Conservation (phyloP, 371 early-diverging fungal genomes). For the Apophysomyces elegans region DNA sequence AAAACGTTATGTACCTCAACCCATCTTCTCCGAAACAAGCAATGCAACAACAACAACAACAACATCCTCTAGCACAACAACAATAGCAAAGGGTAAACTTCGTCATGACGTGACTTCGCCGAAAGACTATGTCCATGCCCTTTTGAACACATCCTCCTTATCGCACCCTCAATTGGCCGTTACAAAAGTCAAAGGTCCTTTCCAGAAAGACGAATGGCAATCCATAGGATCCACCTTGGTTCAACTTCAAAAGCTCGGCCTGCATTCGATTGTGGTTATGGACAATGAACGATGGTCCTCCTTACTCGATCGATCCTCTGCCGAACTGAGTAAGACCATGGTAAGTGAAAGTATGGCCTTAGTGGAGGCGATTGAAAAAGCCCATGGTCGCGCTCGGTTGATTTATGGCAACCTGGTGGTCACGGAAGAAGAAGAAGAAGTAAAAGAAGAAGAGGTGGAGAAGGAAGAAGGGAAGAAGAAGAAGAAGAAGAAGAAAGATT, state of each 20-base stretch:
- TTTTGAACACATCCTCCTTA: slow-evolving; percentile 40
- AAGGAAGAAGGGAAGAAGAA: too few species aligned
- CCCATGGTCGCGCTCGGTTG: slow-evolving; percentile 78
- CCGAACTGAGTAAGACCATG: slow-evolving; percentile 48
- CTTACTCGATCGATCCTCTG: too few species aligned
- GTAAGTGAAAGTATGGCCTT: slow-evolving; percentile 63
- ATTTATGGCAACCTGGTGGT: slow-evolving; percentile 43
- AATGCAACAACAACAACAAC: neutral
- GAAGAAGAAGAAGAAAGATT: slow-evolving; percentile 12
- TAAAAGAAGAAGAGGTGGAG: too few species aligned
- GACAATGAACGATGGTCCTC: slow-evolving; percentile 57
- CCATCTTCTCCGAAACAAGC: slow-evolving; percentile 22
- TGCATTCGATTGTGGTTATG: slow-evolving; percentile 73
- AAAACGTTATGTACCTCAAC: slow-evolving; percentile 60
- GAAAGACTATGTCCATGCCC: slow-evolving; percentile 52
- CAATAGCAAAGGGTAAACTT: slow-evolving; percentile 10
- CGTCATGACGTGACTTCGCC: slow-evolving; percentile 27
- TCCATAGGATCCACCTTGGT: slow-evolving; percentile 64
- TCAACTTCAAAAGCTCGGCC: slow-evolving; percentile 70
- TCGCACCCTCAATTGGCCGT: slow-evolving; percentile 56
- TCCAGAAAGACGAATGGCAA: slow-evolving; percentile 54
- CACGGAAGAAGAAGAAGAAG: too few species aligned
- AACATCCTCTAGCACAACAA: too few species aligned
- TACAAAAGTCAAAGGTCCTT: slow-evolving; percentile 63
- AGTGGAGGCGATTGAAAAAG: slow-evolving; percentile 74